Evolutionary conservation across 306 rosid genomes (phyloP), one percentile per base, ranked within the genome.

Genomic region (Cyclanthera cordifolia): DNA sequence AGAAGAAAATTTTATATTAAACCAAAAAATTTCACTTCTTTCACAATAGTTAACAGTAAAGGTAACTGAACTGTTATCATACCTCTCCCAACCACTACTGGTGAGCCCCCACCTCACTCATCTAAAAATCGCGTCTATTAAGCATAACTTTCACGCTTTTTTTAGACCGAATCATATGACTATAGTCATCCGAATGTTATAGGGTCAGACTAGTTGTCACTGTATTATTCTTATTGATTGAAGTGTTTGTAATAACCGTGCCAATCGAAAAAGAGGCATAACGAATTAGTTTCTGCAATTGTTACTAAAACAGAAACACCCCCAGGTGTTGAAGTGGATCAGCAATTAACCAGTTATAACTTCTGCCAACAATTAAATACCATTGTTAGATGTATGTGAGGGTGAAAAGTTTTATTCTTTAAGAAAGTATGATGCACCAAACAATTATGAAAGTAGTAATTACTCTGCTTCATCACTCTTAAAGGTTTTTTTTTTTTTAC

Each of bases 171-270:
- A 34, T 34, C 41, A 34, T 34, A 34, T 34, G 41, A 34, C 8
- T 5, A 34, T n/a, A n/a, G n/a, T n/a, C n/a, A n/a, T n/a, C n/a
- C n/a, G n/a, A n/a, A n/a, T n/a, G n/a, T n/a, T n/a, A n/a, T n/a
- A n/a, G n/a, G n/a, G n/a, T n/a, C n/a, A n/a, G n/a, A n/a, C n/a
- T n/a, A n/a, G n/a, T n/a, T n/a, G n/a, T n/a, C n/a, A n/a, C n/a
- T n/a, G n/a, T n/a, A n/a, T n/a, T n/a, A 37, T 86, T 48, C 83
- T 94, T 90, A 30, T 90, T 85, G 64, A 94, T 86, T 69, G 86
- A 74, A 47, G 85, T 89, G 80, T 90, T 94, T 19, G 97, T 94
- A 67, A 90, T 82, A 74, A 85, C 90, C 34, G 99, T 93, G 67
- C 99, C 99, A 53, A 93, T 79, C 97, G 90, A 71, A 73, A 79